A percentile compares a stretch with the other conserved stretches of the same genome.
Conservation (phyloP, 805 yeast species). For the Wickerhamiella allomyrinae region DNA sequence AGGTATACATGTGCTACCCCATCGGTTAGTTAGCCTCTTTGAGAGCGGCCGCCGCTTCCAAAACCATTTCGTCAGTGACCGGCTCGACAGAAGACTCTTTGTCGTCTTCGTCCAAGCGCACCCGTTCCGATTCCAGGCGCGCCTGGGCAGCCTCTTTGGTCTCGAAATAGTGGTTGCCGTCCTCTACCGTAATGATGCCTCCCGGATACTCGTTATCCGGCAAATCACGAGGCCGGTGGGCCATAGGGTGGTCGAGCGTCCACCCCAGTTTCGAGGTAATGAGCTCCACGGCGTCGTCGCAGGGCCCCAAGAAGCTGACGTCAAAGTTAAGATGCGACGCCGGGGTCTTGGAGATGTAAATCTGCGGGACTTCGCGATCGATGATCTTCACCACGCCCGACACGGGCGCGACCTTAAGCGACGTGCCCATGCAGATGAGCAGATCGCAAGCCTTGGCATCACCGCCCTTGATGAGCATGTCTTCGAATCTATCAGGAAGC, state of each 20-base stretch:
- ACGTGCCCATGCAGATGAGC: constrained; percentile 75
- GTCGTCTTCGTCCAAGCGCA: constrained; percentile 1
- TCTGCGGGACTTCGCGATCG: constrained; percentile 63
- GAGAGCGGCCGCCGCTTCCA: constrained; percentile 3
- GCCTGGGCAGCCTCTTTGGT: not conserved
- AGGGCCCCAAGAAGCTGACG: constrained; percentile 57
- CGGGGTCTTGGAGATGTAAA: constrained; percentile 64
- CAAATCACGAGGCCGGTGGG: constrained; percentile 22
- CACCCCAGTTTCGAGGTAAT: constrained; percentile 44
- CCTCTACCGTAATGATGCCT: constrained; percentile 17
- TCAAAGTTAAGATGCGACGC: constrained; percentile 69
- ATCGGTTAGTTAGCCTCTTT: too few species aligned
- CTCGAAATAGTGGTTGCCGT: constrained; percentile 18
- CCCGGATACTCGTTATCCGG: constrained; percentile 12
- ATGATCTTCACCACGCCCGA: constrained; percentile 70
- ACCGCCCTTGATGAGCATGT: constrained; percentile 27
- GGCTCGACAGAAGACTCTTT: constrained; percentile 1
- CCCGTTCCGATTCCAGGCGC: too few species aligned
- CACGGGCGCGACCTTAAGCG: constrained; percentile 85
- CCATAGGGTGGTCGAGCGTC: constrained; percentile 44
- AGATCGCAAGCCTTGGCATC: constrained; percentile 64
- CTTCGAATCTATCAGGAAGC: constrained; percentile 57
- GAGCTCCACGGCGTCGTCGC: constrained; percentile 69
- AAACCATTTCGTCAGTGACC: too few species aligned
- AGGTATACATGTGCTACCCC: too few species aligned